phyloP scores from a whole-genome alignment of 2,329 filamentous ascomycete genomes.

The Alternaria postmessia region DNA sequence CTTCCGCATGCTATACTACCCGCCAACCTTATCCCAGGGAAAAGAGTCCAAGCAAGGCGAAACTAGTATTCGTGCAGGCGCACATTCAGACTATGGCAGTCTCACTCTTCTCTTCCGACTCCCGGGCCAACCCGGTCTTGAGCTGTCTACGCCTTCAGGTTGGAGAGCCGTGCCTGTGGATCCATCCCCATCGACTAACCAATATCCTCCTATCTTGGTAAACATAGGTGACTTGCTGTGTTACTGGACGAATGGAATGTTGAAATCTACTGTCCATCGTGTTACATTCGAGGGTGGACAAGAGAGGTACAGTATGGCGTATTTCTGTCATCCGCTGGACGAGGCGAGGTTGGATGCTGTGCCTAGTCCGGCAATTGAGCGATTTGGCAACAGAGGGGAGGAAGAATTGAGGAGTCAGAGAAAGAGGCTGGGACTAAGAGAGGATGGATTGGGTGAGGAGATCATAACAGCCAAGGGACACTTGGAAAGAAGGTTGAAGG shows the following conservation, averaged over 20 bases:
- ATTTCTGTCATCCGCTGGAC: constrained; percentile 70
- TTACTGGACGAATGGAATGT: constrained; percentile 89
- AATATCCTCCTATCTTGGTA: constrained; percentile 56
- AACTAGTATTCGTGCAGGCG: constrained; percentile 82
- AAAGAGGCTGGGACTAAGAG: constrained; percentile 55
- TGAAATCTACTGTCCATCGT: constrained; percentile 87
- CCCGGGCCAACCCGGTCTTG: constrained; percentile 82
- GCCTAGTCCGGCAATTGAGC: constrained; percentile 60
- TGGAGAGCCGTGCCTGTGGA: constrained; percentile 57
- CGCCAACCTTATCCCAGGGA: constrained; percentile 37
- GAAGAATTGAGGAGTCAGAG: constrained; percentile 46
- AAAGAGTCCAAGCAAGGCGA: constrained; percentile 9
- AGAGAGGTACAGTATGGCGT: constrained; percentile 66
- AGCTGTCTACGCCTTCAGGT: constrained; percentile 72
- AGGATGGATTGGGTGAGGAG: constrained; percentile 44
- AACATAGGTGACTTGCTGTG: constrained; percentile 77
- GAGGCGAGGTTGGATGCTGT: constrained; percentile 62
- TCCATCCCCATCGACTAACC: constrained; percentile 64
- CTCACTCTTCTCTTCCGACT: constrained; percentile 82
- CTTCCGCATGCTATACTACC: constrained; percentile 64
- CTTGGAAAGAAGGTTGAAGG: constrained; percentile 64
- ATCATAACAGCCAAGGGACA: constrained; percentile 67
- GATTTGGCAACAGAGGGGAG: constrained; percentile 45
- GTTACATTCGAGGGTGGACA: constrained; percentile 72
- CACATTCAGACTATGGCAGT: constrained; percentile 85